Evolutionary conservation across 139 green algal genomes (phyloP), one percentile per base, ranked within the genome.

Genomic region (Gonium pectorale): DNA sequence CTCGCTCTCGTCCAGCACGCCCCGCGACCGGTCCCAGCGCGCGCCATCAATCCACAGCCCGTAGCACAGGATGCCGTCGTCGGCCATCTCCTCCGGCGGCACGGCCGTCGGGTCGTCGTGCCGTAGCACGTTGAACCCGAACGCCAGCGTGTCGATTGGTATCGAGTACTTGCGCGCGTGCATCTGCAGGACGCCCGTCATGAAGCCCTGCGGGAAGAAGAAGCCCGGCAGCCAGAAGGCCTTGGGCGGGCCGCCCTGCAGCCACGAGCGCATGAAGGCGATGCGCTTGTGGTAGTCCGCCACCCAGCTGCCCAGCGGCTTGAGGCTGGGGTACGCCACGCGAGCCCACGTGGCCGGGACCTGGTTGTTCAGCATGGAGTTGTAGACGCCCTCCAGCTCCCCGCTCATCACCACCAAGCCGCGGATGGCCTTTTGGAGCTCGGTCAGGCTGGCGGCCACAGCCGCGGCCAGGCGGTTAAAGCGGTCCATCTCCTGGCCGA

Each of bases 151-250:
- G 92, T 98, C 95, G 68, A 98, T 97, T 40, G 95, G 90, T 67
- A 95, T 93, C 62, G 81, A 67, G 83, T 96, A 92, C 90, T 96
- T 97, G 73, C 95, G 91, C 38, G 95, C 95, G 87, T 97, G 93
- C 70, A 89, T 95, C 83, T 98, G 95, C 74, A 98, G 90, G 67
- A 95, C 91, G 33, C 92, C 95, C 40, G 95, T 98, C 89, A 98
- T 93, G 92, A 98, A 97, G 74, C 94, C 95, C 89, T 97, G 93
- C 4, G 94, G 94, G 93, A 96, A 97, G 90, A 97, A 97, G 90
- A 97, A 95, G 63, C 92, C 93, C 7, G 94, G 91, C 62, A 98
- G 91, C 95, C 94, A 97, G 92, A 96, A 97, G 86, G 83, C 91
- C 29, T 83, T 86, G 49, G 95, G 95, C 37, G 89, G 49, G 63